Evolutionary conservation across 805 yeast genomes (phyloP), one percentile per base, ranked within the genome.

Genomic region (Lachancea cidri): DNA sequence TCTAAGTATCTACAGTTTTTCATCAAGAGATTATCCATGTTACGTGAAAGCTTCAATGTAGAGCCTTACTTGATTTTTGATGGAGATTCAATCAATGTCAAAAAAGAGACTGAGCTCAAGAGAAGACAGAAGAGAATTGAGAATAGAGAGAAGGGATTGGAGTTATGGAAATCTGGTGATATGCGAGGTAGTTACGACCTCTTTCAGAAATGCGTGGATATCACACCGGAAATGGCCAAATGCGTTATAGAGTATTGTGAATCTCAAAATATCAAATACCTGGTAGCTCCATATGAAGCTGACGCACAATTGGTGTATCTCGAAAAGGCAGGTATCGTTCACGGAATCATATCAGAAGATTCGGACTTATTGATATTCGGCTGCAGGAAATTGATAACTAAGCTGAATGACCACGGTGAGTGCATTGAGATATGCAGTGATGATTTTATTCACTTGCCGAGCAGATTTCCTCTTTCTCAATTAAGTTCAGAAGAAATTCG

Each of bases 271-370:
- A 77, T 93, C 36, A 74, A 71, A 44, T 91, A 76, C 53, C 76
- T 93, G 5, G 98, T 93, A 6, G 98, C 99, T 0, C 99, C 99
- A 0, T 93, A 87, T 58, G 99, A 93, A 65, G 98, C 98, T 0
- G 99, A 93, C 60, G 83, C 98, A 1, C 98, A 93, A 61, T 77
- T 93, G 83, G 98, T 89, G 7, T 87, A 81, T 54, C 70, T 93
- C 33, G 98, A 91, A 57, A 76, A 77, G 44, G 48, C 64, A 0
- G 91, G 91, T 0, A 39, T 78, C 1, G 91, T 87, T 4, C 83
- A 87, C 46, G 98, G 91, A 0, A 85, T 93, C 4, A 71, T 93
- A 6, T 82, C 95, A 32, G 99, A 93, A 57, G 99, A 93, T 58
- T 88, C 97, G 0, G 99, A 93, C 65, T 69, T 93, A 49, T 67